Base-by-base conservation (phyloP, 2,329 filamentous ascomycete genomes). In the Bipolaris gigantea region DNA sequence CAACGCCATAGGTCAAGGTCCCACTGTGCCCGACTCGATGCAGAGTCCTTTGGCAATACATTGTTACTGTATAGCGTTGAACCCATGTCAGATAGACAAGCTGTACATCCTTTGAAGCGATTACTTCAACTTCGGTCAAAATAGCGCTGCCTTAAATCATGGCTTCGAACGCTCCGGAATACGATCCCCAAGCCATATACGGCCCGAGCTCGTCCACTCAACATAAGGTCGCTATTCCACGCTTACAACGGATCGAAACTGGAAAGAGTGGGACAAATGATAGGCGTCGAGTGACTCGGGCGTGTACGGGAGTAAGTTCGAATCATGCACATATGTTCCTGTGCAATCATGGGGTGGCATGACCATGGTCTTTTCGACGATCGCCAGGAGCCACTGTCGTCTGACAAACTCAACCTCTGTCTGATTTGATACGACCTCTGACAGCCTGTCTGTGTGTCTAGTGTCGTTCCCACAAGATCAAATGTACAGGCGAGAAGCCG, bases 391-490 rank as follows among this genome's bases (percentile, higher is more conserved):
- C 52, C 16, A 25, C 42, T 36, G 44, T 30, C 23, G 47, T 35
- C 42, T 16, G 42, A 50, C 53, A 51, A 47, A 42, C 45, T 35
- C 19, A 15, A 39, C 19, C n/a, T 38, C 18, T 39, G 40, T 44
- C 16, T 13, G 27, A 44, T 45, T 34, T 45, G 33, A 39, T 42
- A 47, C 30, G 16, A 27, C 47, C 42, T 48, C 64, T 66, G 46
- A 66, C 48, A 27, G 40, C n/a, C 21, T 27, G 23, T 27, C 38
- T 35, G 33, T 42, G 41, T 34, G 18, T 59, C 34, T 63, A 67
- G 64, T 77, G 75, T 61, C 73, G 74, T 32, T 61, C 62, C 49
- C 69, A 74, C 44, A 77, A 77, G 61, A 73, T 75, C 60, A 76
- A 75, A 54, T 77, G 74, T 57, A 71, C 72, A 36, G 75, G 75